Percentiles rank a stretch among this genome's conserved stretches.
Conservation (phyloP, 2,329 filamentous ascomycete genomes). For the Coniochaeta ligniaria region DNA sequence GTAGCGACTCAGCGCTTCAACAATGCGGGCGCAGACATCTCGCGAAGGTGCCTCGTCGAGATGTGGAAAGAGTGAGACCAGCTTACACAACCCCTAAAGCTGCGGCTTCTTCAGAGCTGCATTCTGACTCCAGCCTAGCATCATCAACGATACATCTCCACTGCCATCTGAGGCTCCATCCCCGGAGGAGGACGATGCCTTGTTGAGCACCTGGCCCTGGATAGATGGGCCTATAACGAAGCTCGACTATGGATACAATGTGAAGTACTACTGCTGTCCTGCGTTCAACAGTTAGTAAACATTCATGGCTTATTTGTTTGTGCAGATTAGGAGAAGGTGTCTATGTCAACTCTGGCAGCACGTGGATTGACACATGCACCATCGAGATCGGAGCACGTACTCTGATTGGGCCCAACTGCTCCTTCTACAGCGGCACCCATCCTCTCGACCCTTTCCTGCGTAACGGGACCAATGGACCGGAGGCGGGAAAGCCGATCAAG, state of each 20-base stretch:
- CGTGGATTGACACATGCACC: constrained; percentile 68
- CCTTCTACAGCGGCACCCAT: constrained; percentile 68
- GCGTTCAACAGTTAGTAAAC: background rate
- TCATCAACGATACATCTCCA: constrained; percentile 53
- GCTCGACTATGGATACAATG: constrained; percentile 73
- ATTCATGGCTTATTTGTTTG: background rate
- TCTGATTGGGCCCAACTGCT: constrained; percentile 71
- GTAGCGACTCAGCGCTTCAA: constrained; percentile 59
- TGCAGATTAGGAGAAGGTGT: constrained; percentile 57
- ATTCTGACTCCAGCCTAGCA: constrained; percentile 32
- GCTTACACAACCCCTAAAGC: background rate
- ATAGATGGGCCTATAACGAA: constrained; percentile 58
- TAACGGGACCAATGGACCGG: constrained; percentile 69
- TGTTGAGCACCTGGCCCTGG: constrained; percentile 60
- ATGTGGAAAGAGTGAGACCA: constrained; percentile 63
- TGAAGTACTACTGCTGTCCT: constrained; percentile 35
- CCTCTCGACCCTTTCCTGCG: constrained; percentile 68
- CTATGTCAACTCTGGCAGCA: constrained; percentile 68
- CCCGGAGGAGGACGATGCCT: constrained; percentile 55
- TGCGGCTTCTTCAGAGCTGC: background rate
- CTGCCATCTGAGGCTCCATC: constrained; percentile 53
- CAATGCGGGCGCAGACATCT: constrained; percentile 43
- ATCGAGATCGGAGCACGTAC: constrained; percentile 73
- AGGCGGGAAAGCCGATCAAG: constrained; percentile 63
- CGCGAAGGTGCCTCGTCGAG: constrained; percentile 55